These are phyloP conservation scores for Fagopyrum homotropicum DNA, from an alignment of 148 eudicot genomes.

Conservation along the genomic window DNA sequence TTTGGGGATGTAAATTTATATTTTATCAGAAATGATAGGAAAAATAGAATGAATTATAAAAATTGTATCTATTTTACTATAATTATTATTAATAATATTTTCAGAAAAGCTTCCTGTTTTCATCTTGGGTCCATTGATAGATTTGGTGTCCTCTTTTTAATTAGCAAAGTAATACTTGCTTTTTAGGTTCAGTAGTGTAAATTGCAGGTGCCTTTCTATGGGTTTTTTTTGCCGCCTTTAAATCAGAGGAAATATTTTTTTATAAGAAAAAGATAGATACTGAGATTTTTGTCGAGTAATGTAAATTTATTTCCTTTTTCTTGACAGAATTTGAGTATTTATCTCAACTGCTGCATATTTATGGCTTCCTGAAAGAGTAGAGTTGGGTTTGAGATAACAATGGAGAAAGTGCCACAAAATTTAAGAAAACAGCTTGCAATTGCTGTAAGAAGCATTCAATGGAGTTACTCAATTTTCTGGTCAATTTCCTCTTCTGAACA, in stretches of 20 bases:
- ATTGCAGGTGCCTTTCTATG: neutral
- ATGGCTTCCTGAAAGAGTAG: neutral
- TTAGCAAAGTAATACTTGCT: neutral
- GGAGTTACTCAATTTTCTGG: slow-evolving; percentile 89
- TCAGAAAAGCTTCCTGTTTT: neutral
- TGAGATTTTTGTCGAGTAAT: neutral
- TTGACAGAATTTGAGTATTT: neutral
- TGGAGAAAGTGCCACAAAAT: slow-evolving; percentile 20
- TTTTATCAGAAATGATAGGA: no score
- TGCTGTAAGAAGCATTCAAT: slow-evolving; percentile 53
- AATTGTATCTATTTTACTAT: no score
- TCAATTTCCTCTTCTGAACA: slow-evolving; percentile 38
- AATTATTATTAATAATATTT: no score
- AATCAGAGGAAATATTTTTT: neutral
- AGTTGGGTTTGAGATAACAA: neutral
- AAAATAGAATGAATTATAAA: no score
- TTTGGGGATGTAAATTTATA: no score
- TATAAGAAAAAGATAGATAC: neutral
- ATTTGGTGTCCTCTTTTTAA: neutral
- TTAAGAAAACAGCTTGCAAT: slow-evolving; percentile 48
- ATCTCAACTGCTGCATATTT: neutral
- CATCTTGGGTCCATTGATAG: neutral
- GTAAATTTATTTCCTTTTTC: neutral
- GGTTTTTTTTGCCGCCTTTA: neutral
- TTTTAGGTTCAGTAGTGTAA: neutral